Base-by-base conservation (phyloP, 2,329 filamentous ascomycete genomes). In the Nothophaeocryptopus gaeumannii region DNA sequence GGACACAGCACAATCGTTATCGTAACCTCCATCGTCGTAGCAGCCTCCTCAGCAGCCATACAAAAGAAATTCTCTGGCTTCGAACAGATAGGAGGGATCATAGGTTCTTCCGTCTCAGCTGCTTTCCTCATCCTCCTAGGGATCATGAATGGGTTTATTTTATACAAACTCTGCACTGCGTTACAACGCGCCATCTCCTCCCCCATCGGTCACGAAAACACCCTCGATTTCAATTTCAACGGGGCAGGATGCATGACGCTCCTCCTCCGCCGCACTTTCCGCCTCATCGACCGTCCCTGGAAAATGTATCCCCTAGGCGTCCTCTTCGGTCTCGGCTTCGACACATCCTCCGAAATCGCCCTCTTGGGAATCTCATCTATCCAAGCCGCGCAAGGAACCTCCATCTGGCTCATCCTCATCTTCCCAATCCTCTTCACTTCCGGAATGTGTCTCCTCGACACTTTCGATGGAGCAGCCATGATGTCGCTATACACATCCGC, bases 221-320 rank as follows among this genome's bases (percentile, higher is more conserved):
- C 31, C 37, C 55, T 60, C 10, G 58, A 75, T 31, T 80, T 89
- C 65, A 80, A 84, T 52, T 78, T 95, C 11, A 84, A 92, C 59
- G 89, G 88, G 0, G 85, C 81, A 0, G 92, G 92, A 0, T 82
- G 90, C 46, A 70, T 96, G 34, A 84, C 87, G 20, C 74, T 76
- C 1, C 65, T 93, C 1, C 81, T 96, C 45, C 83, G 86, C 50
- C 81, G 76, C 53, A 77, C 95, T 53, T 96, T 97, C 70, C 83
- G 81, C 36, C 74, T 95, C 16, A 80, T 85, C 60, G 78, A 85
- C 59, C 70, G 74, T 67, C 86, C 88, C 0, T 97, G 92, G 92
- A 97, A 97, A 70, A 96, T 96, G 90, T 93, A 95, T 59, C 90
- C 89, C 0, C 74, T 96, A 0, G 92, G 92, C 0, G 78, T 97